Base-by-base conservation (phyloP, 257 asterid genomes). In the Gardenia jasminoides region DNA sequence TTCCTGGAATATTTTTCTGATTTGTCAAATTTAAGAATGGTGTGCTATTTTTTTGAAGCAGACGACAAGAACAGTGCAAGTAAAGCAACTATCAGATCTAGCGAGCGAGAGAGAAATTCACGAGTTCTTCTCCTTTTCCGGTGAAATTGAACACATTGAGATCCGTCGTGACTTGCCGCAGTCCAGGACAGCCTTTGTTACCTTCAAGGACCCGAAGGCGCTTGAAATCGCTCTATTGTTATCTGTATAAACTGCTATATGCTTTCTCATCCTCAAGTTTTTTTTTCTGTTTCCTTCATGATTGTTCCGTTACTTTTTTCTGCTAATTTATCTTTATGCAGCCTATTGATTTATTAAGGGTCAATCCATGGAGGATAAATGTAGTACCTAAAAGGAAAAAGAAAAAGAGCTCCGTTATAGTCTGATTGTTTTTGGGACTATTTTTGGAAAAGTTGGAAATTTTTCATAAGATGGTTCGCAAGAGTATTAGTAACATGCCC, bases 111-210 rank as follows among this genome's bases (percentile, higher is more conserved):
- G 99, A 85, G 99, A 94, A 89, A 89, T 94, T 68, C 97, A 87
- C 72, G 98, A 94, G 92, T 94, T 94, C 88, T 94, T 94, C 83
- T 94, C 99, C 0, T 93, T 94, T 82, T 93, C 99, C 75, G 99
- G 99, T 79, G 97, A 91, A 82, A 94, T 94, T 80, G 98, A 94
- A 66, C 89, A 77, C 79, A 83, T 94, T 82, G 93, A 93, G 92
- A 91, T 94, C 89, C 93, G 82, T 75, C 84, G 98, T 39, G 94
- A 88, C 81, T 80, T 89, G 78, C 90, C 89, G 71, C 91, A 83
- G 83, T 75, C 88, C 48, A 91, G 88, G 83, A 88, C 89, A 24
- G 99, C 97, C 7, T 93, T 82, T 79, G 98, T 95, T 74, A 95
- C 98, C 66, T 95, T 95, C 83, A 95, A 88, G 85, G 97, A 95